Evolutionary conservation across 2,329 filamentous ascomycete species (phyloP), one percentile per base, ranked within the genome.

Genomic region (Epicoccum sorghinum): DNA sequence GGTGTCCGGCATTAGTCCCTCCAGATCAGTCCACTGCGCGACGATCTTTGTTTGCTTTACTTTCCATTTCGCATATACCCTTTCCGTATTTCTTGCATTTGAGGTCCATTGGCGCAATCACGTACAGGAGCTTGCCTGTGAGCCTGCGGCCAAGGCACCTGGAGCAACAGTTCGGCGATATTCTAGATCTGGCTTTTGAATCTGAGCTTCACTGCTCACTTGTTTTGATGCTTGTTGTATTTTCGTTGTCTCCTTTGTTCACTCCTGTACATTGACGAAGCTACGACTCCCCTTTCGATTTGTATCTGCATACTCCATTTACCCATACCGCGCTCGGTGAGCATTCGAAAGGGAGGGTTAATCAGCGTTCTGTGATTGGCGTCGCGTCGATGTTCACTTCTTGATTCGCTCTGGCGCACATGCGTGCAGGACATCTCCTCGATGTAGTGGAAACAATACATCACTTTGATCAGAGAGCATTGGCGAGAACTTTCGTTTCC

Each of bases 171-270:
- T 57, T 60, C 57, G 50, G 64, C 64, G 64, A 70, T 70, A 70
- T 68, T 65, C 64, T 70, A 49, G 68, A 67, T 65, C 58, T 67
- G 64, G 57, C 55, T 41, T 64, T 60, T 48, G 48, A 60, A 48
- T 45, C 47, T 37, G 65, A 59, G 60, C 61, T 65, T 67, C 64
- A 51, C 52, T 62, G 67, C 58, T 65, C 60, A 38, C 48, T 59
- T 38, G 45, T 48, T 49, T 52, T 45, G 54, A 55, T 37, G 25
- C 32, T 24, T 46, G 57, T 52, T 47, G 44, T 52, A 45, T 51
- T 60, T 47, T 57, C 52, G 37, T 60, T 53, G 41, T 57, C 49
- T 59, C 52, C 23, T 59, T 57, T 54, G 57, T 59, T 37, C 22
- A 33, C 35, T 38, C 41, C 52, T 41, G 43, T 61, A 35, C 47